These are phyloP conservation scores for Lepiota subincarnata DNA, from an alignment of 768 basidiomycete genomes.

Conservation along the genomic window DNA sequence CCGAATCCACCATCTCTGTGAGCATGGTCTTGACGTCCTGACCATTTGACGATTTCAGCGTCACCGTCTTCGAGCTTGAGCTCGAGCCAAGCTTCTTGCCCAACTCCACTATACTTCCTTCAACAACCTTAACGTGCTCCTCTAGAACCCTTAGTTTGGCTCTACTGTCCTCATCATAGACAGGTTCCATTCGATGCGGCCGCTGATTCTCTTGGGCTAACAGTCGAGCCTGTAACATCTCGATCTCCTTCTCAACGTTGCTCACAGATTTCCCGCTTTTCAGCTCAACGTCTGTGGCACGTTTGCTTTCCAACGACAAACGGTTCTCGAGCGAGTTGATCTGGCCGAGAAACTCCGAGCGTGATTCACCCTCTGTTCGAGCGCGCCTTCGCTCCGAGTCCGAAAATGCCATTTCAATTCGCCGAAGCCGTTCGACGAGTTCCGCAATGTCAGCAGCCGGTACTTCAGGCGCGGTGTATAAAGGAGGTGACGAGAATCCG, in stretches of 20 bases:
- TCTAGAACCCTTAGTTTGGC: constrained; percentile 54
- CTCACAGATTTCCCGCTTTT: constrained; percentile 46
- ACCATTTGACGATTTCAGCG: constrained; percentile 72
- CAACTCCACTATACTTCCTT: constrained; percentile 63
- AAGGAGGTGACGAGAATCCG: constrained; percentile 16
- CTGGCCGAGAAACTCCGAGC: constrained; percentile 49
- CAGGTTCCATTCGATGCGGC: constrained; percentile 14
- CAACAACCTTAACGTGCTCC: constrained; percentile 55
- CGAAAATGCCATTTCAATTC: constrained; percentile 60
- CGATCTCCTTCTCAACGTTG: constrained; percentile 53
- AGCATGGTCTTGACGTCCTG: constrained; percentile 69
- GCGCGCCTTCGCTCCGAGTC: constrained; percentile 49
- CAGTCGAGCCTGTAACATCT: constrained; percentile 43
- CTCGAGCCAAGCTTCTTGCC: constrained; percentile 58
- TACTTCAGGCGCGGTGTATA: constrained; percentile 51
- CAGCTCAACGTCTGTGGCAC: constrained; percentile 43
- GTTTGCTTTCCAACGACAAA: constrained; percentile 34
- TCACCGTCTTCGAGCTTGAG: constrained; percentile 38
- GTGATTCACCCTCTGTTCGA: constrained; percentile 51
- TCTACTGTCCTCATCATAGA: constrained; percentile 54
- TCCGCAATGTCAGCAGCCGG: constrained; percentile 68
- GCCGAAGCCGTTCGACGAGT: constrained; percentile 55
- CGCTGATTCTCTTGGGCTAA: constrained; percentile 21
- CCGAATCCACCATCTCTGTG: constrained; percentile 69
- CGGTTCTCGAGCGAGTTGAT: constrained; percentile 55